A percentile compares a stretch with the other conserved stretches of the same genome.
Conservation (phyloP, 352 stramenopile species). For the Globisporangium parvum region DNA sequence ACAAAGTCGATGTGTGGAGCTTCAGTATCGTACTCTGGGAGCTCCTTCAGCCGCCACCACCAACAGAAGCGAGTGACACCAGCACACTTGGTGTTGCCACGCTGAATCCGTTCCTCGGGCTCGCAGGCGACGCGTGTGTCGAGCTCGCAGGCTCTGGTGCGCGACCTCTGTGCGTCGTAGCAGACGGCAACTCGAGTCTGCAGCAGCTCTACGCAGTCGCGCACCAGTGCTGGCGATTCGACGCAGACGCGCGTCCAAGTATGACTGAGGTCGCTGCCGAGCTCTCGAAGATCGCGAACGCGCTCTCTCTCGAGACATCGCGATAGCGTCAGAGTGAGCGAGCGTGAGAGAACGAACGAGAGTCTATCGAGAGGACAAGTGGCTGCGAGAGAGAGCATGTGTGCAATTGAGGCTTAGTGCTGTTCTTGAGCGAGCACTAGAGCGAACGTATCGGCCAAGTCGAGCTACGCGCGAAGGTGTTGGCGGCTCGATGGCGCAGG, state of each 20-base stretch:
- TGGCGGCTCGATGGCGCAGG: too few species aligned
- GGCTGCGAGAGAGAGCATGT: too few species aligned
- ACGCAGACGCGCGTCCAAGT: constrained; percentile 16
- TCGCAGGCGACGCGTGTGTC: constrained; percentile 24
- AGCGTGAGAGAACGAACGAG: too few species aligned
- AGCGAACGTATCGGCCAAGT: not conserved
- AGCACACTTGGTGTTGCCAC: too few species aligned
- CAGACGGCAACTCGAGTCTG: constrained; percentile 3
- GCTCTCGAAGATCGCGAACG: constrained; percentile 1
- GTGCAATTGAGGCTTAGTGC: not conserved
- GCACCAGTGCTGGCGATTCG: constrained; percentile 26
- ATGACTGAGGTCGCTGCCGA: constrained; percentile 16
- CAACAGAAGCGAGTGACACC: not conserved
- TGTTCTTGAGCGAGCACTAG: too few species aligned
- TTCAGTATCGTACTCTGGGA: constrained; percentile 46
- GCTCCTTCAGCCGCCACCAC: constrained; percentile 4
- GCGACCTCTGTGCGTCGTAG: constrained; percentile 12
- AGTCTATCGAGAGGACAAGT: too few species aligned
- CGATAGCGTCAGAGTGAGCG: not conserved
- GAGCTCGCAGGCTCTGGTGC: constrained; percentile 15
- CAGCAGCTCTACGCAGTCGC: constrained; percentile 13
- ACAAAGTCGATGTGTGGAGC: constrained; percentile 44
- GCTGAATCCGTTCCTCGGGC: constrained; percentile 26
- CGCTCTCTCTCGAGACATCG: not conserved
- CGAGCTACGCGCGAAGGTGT: not conserved